These are phyloP conservation scores for Solanum arcanum DNA, from an alignment of 257 asterid genomes.

Conservation along the genomic window DNA sequence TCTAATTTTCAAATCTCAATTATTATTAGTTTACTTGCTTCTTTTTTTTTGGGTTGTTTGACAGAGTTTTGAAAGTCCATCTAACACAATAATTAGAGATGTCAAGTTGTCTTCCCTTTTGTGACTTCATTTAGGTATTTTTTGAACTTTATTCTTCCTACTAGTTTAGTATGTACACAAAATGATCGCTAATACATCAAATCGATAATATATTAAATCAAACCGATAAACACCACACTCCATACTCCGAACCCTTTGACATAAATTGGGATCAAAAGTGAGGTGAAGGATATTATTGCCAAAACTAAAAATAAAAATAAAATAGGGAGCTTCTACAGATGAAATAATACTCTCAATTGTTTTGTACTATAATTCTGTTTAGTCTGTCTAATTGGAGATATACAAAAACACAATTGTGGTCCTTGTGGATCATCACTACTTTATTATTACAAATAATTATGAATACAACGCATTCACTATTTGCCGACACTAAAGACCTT, in stretches of 20 bases:
- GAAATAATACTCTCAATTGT: neutral
- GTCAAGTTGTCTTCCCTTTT: neutral
- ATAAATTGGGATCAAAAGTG: neutral
- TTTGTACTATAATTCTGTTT: neutral
- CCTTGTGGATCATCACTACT: neutral
- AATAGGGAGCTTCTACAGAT: neutral
- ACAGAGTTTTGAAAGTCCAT: neutral
- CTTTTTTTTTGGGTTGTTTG: neutral
- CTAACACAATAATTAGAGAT: neutral
- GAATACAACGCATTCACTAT: neutral
- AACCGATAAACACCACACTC: neutral
- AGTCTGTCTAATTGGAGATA: neutral
- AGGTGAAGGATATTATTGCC: neutral
- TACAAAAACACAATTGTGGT: neutral
- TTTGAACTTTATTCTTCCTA: neutral
- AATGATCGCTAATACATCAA: neutral
- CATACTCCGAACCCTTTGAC: neutral
- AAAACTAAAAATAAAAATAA: neutral
- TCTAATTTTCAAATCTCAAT: neutral
- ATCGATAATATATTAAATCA: too few relatives aligned
- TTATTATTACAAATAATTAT: neutral
- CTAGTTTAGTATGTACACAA: too few relatives aligned
- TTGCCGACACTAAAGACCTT: neutral
- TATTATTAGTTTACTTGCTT: neutral
- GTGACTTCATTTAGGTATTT: neutral